These are phyloP conservation scores for Amyloporia xantha DNA, from an alignment of 768 basidiomycete species.

Conservation along the genomic window DNA sequence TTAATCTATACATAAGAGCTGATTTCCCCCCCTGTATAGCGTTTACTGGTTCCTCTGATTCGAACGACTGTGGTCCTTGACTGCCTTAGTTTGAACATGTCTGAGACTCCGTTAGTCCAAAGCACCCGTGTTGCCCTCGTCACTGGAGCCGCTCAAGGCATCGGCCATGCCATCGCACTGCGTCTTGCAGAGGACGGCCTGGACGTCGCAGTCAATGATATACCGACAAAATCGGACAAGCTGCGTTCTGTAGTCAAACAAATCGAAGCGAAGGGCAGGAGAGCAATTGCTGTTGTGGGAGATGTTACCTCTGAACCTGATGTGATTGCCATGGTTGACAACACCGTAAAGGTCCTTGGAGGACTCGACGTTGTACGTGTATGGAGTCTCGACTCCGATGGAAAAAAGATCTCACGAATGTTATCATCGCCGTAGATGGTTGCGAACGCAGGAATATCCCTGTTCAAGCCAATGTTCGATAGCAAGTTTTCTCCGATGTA, in stretches of 20 bases:
- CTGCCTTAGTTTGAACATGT: too few species aligned
- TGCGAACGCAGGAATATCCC: conserved; percentile 21
- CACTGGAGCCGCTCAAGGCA: conserved; percentile 33
- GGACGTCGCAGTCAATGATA: conserved; percentile 16
- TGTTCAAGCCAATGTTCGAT: conserved; percentile 9
- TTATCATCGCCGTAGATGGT: conserved; percentile 21
- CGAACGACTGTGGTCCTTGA: too few species aligned
- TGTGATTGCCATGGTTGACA: conserved; percentile 34
- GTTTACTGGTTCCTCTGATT: too few species aligned
- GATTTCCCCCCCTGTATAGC: too few species aligned
- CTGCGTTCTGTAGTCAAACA: conserved; percentile 12
- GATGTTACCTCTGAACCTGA: conserved; percentile 38
- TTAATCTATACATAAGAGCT: too few species aligned
- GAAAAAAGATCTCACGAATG: background rate
- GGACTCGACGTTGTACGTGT: conserved; percentile 40
- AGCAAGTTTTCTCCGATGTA: background rate
- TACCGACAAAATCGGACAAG: conserved; percentile 9
- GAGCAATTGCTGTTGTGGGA: conserved; percentile 22
- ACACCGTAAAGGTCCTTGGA: conserved; percentile 27
- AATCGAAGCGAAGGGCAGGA: conserved; percentile 18
- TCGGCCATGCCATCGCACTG: conserved; percentile 23
- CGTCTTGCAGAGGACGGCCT: conserved; percentile 23
- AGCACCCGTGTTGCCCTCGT: conserved; percentile 32
- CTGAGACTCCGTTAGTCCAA: too few species aligned
- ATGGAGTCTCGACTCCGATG: background rate